Base-by-base conservation (phyloP, 2,329 filamentous ascomycete species). In the Pseudopyricularia javanii region DNA sequence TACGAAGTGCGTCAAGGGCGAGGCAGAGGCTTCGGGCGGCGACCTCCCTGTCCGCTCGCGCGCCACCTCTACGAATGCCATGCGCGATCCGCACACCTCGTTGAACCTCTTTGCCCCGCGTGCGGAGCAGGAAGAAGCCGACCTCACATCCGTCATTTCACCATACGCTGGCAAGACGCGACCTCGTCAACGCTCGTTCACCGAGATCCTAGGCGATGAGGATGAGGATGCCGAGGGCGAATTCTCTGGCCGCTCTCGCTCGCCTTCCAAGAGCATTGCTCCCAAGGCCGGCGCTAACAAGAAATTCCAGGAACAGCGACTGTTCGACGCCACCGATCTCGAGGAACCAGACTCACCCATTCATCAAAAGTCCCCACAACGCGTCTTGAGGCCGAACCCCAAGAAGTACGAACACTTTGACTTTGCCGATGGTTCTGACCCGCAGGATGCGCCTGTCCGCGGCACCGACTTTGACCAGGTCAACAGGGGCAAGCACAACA, bases 321-420 rank as follows among this genome's bases (percentile, higher is more conserved):
- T 87, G 34, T 87, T 86, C 53, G 79, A 82, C 52, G 45, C 49
- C 3, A 54, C 51, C 49, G 73, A 72, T 4, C 61, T 61, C 35
- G 60, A 63, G 24, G 62, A 63, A 22, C 63, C 67, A 57, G 66
- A 74, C 59, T 70, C 65, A 28, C 71, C 70, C 37, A 69, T 73
- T 48, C 65, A 69, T 35, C 58, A 63, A 47, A 66, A 67, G 53
- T 66, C 68, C 28, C 61, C 65, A 26, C 71, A 74, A 40, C 69
- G 69, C 52, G 70, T 68, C 59, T 75, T 77, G 62, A 76, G 85
- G 62, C 83, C 86, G 7, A 80, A 93, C 65, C 79, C 87, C 2
- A 82, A 81, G 63, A 94, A 89, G 68, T 96, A 83, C 70, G 75
- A 85, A 54, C 91, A 97, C 68, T 95, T 95, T 64, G 84, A 90